Conservation (phyloP, 148 eudicot species). For the Fagopyrum tataricum region DNA sequence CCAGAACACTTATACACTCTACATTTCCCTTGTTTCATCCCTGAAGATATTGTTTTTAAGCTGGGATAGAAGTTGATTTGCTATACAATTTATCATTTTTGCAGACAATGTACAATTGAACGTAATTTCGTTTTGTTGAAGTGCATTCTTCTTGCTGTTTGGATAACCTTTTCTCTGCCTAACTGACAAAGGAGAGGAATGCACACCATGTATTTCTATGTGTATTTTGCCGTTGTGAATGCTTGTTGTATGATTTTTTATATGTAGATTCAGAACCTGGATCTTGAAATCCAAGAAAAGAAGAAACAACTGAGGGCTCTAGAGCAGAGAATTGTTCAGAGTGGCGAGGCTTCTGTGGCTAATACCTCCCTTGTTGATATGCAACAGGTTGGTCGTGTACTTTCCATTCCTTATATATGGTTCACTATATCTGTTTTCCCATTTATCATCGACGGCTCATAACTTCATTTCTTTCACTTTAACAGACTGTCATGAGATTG, state of each 20-base stretch:
- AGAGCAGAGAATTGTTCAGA: slow-evolving; percentile 76
- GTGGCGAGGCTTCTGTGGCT: slow-evolving; percentile 75
- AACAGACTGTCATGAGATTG: slow-evolving; percentile 69
- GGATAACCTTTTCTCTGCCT: not conserved
- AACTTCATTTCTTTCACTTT: slow-evolving; percentile 12
- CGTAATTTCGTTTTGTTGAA: not conserved
- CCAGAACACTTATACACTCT: not conserved
- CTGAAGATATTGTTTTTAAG: not conserved
- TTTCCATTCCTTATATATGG: not conserved
- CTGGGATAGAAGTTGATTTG: not conserved
- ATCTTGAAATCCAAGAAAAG: slow-evolving; percentile 80
- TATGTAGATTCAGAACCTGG: slow-evolving; percentile 73
- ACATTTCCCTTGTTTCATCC: not conserved
- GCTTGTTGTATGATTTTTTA: not conserved
- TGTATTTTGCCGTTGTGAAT: not conserved
- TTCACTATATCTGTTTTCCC: not conserved
- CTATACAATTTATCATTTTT: not conserved
- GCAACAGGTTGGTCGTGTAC: slow-evolving; percentile 82
- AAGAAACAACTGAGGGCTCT: slow-evolving; percentile 74
- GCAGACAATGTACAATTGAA: not conserved
- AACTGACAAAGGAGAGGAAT: not conserved
- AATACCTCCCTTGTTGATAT: slow-evolving; percentile 78
- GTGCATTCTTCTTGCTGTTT: slow-evolving; percentile 8
- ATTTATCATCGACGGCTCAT: not conserved
- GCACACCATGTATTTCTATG: not conserved